Evolutionary conservation across 2,329 filamentous ascomycete genomes (phyloP), one percentile per base, ranked within the genome.

Genomic region (Trichoderma hamatum): DNA sequence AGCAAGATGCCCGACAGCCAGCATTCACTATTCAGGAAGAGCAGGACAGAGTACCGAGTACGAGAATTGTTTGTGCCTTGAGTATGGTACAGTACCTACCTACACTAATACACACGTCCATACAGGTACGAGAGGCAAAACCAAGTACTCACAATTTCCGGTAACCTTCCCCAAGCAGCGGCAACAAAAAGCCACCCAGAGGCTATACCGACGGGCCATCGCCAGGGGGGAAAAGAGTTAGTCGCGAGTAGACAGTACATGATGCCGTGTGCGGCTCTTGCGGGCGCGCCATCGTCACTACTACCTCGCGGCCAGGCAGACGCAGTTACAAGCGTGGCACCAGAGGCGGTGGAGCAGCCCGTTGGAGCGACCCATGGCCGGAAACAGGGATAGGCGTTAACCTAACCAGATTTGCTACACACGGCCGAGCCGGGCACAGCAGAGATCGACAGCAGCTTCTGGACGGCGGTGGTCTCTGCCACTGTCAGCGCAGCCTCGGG

Each of bases 321-420:
- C 46, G 32, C 46, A 54, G 34, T 39, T 65, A 16, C 32, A 13
- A 58, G 63, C 63, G 52, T 66, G 63, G 63, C 63, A 49, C 54
- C 64, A 60, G 46, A 21, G 19, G 28, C 26, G 46, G 28, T 51
- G 60, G 30, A 34, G 51, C 28, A 63, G 46, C 43, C 43, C 43
- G 43, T 46, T 46, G 16, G 24, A 54, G 51, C 32, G 34, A n/a
- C 58, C 61, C 43, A 49, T 49, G 61, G 43, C 60, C 59, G 60
- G 34, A 64, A 67, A 58, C 65, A 62, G 65, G 65, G 59, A 69
- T 59, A 55, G 69, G 52, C 69, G 64, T 39, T 14, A 19, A 36
- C 39, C 69, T 70, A 70, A 69, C 69, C 66, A 61, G 52, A 70
- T 70, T 59, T 55, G 69, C 69, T 59, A 56, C 66, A 70, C 59